Evolutionary conservation across 495 filamentous ascomycete genomes (phyloP), one percentile per base, ranked within the genome.

Genomic region (Hyaloscypha finlandica): DNA sequence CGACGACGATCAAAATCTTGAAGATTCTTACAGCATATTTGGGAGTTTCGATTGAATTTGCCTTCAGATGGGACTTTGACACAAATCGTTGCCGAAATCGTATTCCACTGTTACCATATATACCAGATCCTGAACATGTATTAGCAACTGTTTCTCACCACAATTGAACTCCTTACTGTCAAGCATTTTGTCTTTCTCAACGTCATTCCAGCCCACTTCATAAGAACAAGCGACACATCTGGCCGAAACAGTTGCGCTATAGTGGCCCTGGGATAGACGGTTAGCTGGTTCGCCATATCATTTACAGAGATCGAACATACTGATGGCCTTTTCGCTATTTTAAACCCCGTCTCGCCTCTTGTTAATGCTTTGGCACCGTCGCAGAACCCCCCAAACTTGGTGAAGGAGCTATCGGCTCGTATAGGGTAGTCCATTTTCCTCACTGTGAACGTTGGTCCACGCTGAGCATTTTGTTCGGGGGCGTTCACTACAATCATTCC

Each of bases 301-400:
- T 9, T 16, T 22, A 56, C 3, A 25, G 5, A 51, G 11, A 25
- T 45, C 39, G 20, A 25, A 69, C 61, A 56, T 57, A 69, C 70
- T 1, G 67, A 61, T 42, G 71, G 71, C 45, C 66, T 61, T 39
- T 73, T 73, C 29, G 71, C 64, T 56, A 73, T 48, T 45, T 61
- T 73, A 39, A 69, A 69, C 29, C 67, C 70, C 2, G 64, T 57
- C n/a, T 73, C 71, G 0, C 65, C 68, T 63, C 63, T 70, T 9
- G 65, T 56, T 35, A 70, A 33, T 0, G 59, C 58, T 35, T 66
- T 60, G 11, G 71, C 71, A 20, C 72, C 72, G 16, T 70, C 70
- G 52, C 72, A 72, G 20, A 74, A 74, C n/a, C 72, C 72, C 4
- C 67, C 64, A 35, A 61, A 68, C 31, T 64, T 67, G 51, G 69